These are phyloP conservation scores for Schizophyllum amplum DNA, from an alignment of 1,284 basidiomycete genomes.

Conservation along the genomic window DNA sequence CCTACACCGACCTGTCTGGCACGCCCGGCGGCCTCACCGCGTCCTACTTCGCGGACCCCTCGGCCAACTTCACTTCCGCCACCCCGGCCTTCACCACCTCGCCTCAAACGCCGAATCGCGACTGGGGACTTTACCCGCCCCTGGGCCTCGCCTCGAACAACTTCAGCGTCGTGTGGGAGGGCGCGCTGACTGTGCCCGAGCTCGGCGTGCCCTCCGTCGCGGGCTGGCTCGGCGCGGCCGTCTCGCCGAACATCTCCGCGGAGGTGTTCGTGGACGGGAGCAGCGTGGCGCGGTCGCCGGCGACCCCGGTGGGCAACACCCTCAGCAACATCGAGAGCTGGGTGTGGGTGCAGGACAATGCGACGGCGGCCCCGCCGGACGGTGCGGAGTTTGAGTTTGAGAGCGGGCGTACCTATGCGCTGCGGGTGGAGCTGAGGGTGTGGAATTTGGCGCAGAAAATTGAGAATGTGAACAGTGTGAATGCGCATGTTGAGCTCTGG, in stretches of 20 bases:
- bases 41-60: constrained; percentile 18
- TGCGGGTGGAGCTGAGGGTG: constrained; percentile 20
- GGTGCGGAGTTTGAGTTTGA: constrained; percentile 16
- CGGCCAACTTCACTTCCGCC: constrained; percentile 17
- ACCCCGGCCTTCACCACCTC: constrained; percentile 10
- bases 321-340: constrained; percentile 19
- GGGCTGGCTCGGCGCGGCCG: constrained; percentile 18
- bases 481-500: constrained; percentile 20
- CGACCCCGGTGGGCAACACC: constrained; percentile 16
- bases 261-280: constrained; percentile 16
- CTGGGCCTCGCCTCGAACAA: constrained; percentile 21
- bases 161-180: constrained; percentile 24
- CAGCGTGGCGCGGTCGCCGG: constrained; percentile 13
- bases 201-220: constrained; percentile 9
- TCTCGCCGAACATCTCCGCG: constrained; percentile 15
- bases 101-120: constrained; percentile 19
- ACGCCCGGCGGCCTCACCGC: constrained; percentile 16
- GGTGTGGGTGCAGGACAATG: constrained; percentile 14
- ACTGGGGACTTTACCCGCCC: constrained; percentile 24
- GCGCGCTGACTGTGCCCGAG: constrained; percentile 16
- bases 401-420: constrained; percentile 13
- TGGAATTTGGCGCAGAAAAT: constrained; percentile 21
- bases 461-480: constrained; percentile 21
- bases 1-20: constrained; percentile 15
- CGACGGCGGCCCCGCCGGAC: constrained; percentile 17